A percentile compares a stretch with the other conserved stretches of the same genome.
Conservation (phyloP, 805 yeast species). For the Candida odintsovae region DNA sequence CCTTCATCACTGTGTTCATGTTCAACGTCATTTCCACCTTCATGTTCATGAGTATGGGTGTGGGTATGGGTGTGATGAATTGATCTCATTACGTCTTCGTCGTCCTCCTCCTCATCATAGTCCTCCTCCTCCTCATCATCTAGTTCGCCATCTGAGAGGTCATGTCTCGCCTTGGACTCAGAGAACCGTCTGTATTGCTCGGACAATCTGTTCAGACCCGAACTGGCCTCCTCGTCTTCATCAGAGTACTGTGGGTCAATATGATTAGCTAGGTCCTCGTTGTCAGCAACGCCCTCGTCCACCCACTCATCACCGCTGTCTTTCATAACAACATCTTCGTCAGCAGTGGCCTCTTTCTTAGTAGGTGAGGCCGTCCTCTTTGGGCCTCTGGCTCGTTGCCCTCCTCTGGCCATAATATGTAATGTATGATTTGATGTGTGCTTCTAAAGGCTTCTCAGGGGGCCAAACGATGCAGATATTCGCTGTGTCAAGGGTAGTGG, state of each 20-base stretch:
- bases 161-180: constrained; percentile 13
- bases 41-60: no score
- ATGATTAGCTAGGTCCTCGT: constrained; percentile 3
- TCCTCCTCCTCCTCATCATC: constrained; percentile 14
- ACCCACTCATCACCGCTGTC: constrained; percentile 12
- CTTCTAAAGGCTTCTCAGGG: not conserved
- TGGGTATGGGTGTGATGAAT: constrained; percentile 21
- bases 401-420: not conserved
- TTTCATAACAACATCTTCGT: constrained; percentile 3
- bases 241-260: constrained; percentile 6
- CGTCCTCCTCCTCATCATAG: constrained; percentile 18
- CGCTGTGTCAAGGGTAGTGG: not conserved
- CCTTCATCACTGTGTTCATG: constrained; percentile 21
- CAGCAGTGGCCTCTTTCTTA: not conserved
- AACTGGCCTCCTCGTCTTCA: constrained; percentile 24
- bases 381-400: not conserved
- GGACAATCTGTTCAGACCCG: constrained; percentile 33
- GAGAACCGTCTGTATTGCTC: constrained; percentile 33
- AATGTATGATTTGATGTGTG: no score
- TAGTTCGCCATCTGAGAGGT: constrained; percentile 22
- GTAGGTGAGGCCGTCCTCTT: not conserved
- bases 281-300: constrained; percentile 25
- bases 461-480: not conserved
- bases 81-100: constrained; percentile 19
- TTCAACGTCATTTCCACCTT: no score